These are phyloP conservation scores for Fusarium luffae DNA, from an alignment of 2,329 filamentous ascomycete species.

Conservation along the genomic window DNA sequence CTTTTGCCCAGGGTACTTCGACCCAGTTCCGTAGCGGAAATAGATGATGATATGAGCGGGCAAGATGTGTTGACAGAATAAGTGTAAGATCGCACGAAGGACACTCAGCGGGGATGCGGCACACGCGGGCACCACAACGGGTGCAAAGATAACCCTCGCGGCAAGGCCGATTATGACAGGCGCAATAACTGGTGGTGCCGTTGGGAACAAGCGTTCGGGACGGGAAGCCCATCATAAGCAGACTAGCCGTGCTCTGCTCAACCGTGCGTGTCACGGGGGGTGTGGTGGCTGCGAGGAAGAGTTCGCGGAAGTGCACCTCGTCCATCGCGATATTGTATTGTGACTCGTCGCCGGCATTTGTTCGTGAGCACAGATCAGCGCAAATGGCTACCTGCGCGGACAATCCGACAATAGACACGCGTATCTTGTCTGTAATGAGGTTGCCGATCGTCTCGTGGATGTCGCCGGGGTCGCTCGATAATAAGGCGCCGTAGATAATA, in stretches of 20 bases:
- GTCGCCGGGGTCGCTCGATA: constrained; percentile 92
- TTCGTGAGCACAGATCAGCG: constrained; percentile 85
- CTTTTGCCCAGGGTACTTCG: constrained; percentile 85
- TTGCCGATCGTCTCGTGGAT: constrained; percentile 89
- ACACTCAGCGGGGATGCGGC: constrained; percentile 88
- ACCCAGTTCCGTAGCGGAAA: constrained; percentile 92
- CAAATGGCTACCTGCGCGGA: constrained; percentile 94
- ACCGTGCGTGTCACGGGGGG: constrained; percentile 82
- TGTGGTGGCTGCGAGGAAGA: constrained; percentile 89
- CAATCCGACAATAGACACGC: constrained; percentile 89
- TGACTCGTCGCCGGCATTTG: constrained; percentile 81
- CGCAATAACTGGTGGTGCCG: constrained; percentile 78
- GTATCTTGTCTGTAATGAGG: constrained; percentile 84
- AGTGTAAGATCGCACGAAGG: constrained; percentile 91
- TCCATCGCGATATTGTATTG: constrained; percentile 88
- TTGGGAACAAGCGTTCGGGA: constrained; percentile 80
- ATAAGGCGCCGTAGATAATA: constrained; percentile 88
- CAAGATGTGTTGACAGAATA: constrained; percentile 92
- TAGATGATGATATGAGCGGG: constrained; percentile 91
- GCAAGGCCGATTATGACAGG: constrained; percentile 86
- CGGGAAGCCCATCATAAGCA: constrained; percentile 99
- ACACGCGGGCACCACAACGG: constrained; percentile 88
- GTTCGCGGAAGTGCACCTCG: constrained; percentile 79
- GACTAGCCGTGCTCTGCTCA: constrained; percentile 67
- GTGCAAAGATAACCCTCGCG: constrained; percentile 92